A percentile compares a stretch with the other conserved stretches of the same genome.
phyloP scores from a whole-genome alignment of 2,329 filamentous ascomycete genomes.

The Cladophialophora psammophila region DNA sequence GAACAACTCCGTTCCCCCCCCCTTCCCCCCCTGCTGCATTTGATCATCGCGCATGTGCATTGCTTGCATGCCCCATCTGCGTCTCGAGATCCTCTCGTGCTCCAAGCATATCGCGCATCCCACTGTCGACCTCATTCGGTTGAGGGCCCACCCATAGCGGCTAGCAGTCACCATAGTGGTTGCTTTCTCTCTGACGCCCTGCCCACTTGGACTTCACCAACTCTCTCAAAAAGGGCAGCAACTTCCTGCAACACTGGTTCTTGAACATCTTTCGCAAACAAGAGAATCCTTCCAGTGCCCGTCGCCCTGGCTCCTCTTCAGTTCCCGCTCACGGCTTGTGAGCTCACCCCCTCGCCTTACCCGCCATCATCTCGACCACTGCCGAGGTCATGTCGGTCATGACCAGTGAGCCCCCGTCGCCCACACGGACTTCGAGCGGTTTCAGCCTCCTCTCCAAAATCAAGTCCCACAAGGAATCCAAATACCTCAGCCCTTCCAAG shows the following conservation, averaged over 20 bases:
- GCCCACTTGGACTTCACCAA: background rate
- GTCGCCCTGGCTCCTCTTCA: conserved; percentile 22
- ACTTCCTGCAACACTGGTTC: conserved; percentile 1
- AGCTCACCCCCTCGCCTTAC: conserved; percentile 1
- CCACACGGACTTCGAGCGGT: conserved; percentile 29
- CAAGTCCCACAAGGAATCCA: conserved; percentile 33
- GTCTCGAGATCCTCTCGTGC: conserved; percentile 27
- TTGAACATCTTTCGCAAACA: background rate
- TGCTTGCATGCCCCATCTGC: conserved; percentile 8
- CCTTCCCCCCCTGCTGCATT: background rate
- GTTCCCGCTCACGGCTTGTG: conserved; percentile 27
- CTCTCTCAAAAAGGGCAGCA: conserved; percentile 12
- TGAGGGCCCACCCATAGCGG: conserved; percentile 1
- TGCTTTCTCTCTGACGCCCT: conserved; percentile 3
- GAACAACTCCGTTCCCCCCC: conserved; percentile 15
- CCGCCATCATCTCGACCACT: conserved; percentile 1
- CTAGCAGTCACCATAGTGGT: conserved; percentile 1
- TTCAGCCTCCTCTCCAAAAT: conserved; percentile 35
- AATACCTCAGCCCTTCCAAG: conserved; percentile 22
- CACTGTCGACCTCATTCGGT: background rate
- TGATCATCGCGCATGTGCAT: background rate
- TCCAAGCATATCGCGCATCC: conserved; percentile 1
- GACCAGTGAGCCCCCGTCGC: conserved; percentile 24
- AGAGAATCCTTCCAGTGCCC: background rate
- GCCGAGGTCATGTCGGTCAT: conserved; percentile 29